phyloP scores from a whole-genome alignment of 2,329 filamentous ascomycete genomes.

The Hypoxylon sp. region DNA sequence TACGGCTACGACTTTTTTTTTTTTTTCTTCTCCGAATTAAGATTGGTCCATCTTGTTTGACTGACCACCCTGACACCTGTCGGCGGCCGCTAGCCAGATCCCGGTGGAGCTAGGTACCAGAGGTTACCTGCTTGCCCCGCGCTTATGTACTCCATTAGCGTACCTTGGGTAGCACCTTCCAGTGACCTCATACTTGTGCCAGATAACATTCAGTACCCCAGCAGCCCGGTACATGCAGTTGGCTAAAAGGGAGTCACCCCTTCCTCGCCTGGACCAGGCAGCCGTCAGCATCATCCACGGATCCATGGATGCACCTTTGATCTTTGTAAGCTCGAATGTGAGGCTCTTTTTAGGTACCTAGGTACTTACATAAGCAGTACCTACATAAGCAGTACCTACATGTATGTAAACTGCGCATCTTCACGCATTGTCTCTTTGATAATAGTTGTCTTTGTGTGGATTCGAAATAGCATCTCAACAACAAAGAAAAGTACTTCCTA shows the following conservation, averaged over 20 bases:
- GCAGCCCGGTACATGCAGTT: constrained; percentile 4
- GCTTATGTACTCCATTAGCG: constrained; percentile 21
- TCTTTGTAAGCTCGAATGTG: neutral
- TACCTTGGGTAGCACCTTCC: neutral
- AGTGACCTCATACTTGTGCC: constrained; percentile 29
- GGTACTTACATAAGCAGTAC: neutral
- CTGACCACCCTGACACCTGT: constrained; percentile 28
- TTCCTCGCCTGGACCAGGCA: neutral
- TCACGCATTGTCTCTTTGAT: neutral
- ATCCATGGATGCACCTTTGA: neutral
- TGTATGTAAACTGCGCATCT: neutral
- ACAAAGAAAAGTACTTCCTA: neutral
- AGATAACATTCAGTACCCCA: constrained; percentile 20
- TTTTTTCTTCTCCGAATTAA: constrained; percentile 23
- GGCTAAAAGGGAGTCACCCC: neutral
- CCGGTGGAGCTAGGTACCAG: constrained; percentile 15
- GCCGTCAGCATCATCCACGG: neutral
- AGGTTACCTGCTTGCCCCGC: constrained; percentile 32
- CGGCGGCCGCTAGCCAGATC: constrained; percentile 19
- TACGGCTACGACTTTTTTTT: constrained; percentile 13
- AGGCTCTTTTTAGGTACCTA: constrained; percentile 1
- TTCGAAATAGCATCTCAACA: neutral
- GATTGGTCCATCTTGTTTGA: constrained; percentile 22
- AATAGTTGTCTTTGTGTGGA: neutral
- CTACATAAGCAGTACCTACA: neutral